Evolutionary conservation across 768 basidiomycete genomes (phyloP), one percentile per base, ranked within the genome.

Genomic region (Boletus patriciae): DNA sequence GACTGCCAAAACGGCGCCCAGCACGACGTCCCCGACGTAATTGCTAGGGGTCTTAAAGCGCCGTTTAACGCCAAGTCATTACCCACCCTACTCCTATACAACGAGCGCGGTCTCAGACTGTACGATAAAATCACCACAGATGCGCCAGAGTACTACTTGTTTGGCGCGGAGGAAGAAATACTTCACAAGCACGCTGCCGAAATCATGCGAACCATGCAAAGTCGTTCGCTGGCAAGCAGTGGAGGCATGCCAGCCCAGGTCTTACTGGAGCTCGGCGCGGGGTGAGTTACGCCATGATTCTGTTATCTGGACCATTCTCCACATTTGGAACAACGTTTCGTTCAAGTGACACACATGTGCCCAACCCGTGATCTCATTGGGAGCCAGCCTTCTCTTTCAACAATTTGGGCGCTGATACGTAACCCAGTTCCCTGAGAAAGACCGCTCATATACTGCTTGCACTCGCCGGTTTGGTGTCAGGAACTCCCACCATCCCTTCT

Each of bases 221-320:
- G 70, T 29, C 70, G 70, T 21, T 51, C 44, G 8, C 23, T 44
- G 4, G 60, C 57, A 19, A 50, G 41, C 16, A 68, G 66, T 1
- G 19, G 25, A 29, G 61, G 71, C 18, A 62, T 66, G 16, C 65
- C 75, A 3, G 83, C 80, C 41, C 81, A 84, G 51, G 79, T 86
- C 50, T 78, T 97, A 8, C 78, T 98, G 41, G 95, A 98, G 68
- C 80, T 98, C n/a, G 95, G 96, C 43, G 92, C 94, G 10, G 95
- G 95, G 92, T 94, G 71, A 80, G 91, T 45, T 5, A 31, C 46
- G 36, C 10, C 29, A 37, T 13, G 1, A 40, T 47, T 21, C 29
- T 16, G 11, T 31, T 46, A 37, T 44, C 13, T 38, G n/a, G 4
- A 21, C 33, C 19, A 27, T 44, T 44, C 27, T 13, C 36, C 6